Evolutionary conservation across 176 grass and related monocot genomes (phyloP).

Genomic region (Ensete glaucum): DNA sequence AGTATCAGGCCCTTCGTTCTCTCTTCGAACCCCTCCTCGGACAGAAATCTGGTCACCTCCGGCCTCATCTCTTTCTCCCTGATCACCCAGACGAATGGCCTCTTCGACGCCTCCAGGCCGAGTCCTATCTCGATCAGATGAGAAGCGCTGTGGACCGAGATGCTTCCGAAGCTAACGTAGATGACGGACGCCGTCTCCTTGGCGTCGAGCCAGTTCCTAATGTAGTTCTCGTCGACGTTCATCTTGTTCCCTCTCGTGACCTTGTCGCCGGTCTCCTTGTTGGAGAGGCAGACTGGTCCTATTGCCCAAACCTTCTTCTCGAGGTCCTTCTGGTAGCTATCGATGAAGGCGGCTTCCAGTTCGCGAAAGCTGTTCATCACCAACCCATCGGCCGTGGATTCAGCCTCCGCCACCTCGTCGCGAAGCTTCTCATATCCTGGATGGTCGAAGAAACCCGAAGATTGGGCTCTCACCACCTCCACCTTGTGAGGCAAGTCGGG

Average conservation of each 20-base stretch:
- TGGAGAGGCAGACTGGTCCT: constrained; percentile 27
- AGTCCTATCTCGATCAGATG: constrained; percentile 41
- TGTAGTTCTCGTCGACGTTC: neutral
- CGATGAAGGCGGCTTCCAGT: constrained; percentile 31
- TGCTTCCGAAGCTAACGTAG: constrained; percentile 49
- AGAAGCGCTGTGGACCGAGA: constrained; percentile 1
- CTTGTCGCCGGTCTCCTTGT: constrained; percentile 1
- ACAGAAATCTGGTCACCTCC: constrained; percentile 27
- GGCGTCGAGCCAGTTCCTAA: constrained; percentile 35
- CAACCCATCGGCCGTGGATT: constrained; percentile 21
- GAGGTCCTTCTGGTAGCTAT: constrained; percentile 22
- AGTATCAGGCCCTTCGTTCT: constrained; percentile 31
- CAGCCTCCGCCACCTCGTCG: constrained; percentile 13
- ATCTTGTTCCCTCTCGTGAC: neutral
- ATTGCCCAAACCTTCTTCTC: constrained; percentile 38
- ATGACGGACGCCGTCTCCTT: constrained; percentile 32
- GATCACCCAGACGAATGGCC: constrained; percentile 45
- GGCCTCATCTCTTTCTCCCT: neutral
- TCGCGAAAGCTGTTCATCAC: constrained; percentile 42
- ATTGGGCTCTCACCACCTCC: constrained; percentile 18
- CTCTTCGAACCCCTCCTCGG: constrained; percentile 33
- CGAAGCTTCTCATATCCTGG: constrained; percentile 12
- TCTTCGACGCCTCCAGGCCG: constrained; percentile 32
- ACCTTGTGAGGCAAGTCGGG: constrained; percentile 23
- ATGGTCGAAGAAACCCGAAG: constrained; percentile 16